These are phyloP conservation scores for Circinella umbellata DNA, from an alignment of 371 early-diverging fungal genomes.

Conservation along the genomic window DNA sequence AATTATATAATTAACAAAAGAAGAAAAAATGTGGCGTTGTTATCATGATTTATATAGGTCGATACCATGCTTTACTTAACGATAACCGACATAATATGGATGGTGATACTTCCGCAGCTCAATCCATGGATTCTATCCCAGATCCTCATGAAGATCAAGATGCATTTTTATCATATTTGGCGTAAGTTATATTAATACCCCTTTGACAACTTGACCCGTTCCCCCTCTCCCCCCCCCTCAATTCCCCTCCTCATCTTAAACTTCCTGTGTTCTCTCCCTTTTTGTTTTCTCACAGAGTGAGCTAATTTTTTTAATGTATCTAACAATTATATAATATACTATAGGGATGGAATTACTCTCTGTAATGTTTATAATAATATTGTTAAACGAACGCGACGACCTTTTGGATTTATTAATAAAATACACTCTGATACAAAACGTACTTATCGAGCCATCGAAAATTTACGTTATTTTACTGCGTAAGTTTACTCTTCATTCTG, in stretches of 20 bases:
- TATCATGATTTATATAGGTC: constrained; percentile 23
- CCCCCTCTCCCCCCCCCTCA: too few species aligned
- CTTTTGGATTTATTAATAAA: constrained; percentile 66
- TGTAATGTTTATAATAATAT: constrained; percentile 62
- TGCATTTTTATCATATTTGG: constrained; percentile 45
- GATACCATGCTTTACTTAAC: constrained; percentile 49
- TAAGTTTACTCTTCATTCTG: constrained; percentile 29
- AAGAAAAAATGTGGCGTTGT: background rate
- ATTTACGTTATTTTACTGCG: constrained; percentile 67
- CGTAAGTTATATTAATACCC: constrained; percentile 30
- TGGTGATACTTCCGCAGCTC: background rate
- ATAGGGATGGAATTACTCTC: constrained; percentile 59
- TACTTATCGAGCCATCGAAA: constrained; percentile 66
- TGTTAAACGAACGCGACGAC: constrained; percentile 63
- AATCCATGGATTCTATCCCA: constrained; percentile 24
- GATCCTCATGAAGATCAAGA: constrained; percentile 53
- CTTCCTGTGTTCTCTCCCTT: too few species aligned
- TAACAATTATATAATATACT: background rate
- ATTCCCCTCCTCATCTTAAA: too few species aligned
- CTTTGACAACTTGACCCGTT: background rate
- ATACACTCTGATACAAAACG: constrained; percentile 61
- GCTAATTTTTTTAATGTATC: too few species aligned
- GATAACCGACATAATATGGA: constrained; percentile 33
- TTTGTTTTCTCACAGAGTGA: too few species aligned
- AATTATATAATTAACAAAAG: background rate